Conservation (phyloP, 108 stramenopile genomes). For the Cyclotella choctawhatcheeana region DNA sequence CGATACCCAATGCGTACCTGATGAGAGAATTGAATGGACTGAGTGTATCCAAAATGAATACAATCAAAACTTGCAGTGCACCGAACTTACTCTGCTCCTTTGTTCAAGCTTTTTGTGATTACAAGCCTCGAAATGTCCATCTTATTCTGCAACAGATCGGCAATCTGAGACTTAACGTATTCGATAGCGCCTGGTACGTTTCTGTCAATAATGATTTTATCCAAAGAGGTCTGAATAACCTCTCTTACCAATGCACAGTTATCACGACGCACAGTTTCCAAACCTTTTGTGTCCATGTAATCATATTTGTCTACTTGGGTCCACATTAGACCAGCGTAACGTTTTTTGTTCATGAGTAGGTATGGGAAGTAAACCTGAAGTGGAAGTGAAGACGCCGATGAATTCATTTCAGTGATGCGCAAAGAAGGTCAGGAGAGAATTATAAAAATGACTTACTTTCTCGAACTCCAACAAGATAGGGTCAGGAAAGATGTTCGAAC, state of each 20-base stretch:
- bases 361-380: slow-evolving; percentile 94
- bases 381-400: neutral
- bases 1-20: slow-evolving; percentile 82
- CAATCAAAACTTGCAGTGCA: no score
- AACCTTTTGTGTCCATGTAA: slow-evolving; percentile 99
- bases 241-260: slow-evolving; percentile 98
- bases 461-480: slow-evolving; percentile 96
- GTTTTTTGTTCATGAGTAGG: slow-evolving; percentile 98
- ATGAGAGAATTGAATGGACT: neutral
- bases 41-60: no score
- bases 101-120: slow-evolving; percentile 98
- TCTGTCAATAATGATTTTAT: slow-evolving; percentile 96
- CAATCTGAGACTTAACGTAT: slow-evolving; percentile 93
- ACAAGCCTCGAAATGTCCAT: slow-evolving; percentile 98
- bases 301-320: slow-evolving; percentile 95
- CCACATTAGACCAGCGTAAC: slow-evolving; percentile 99
- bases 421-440: neutral
- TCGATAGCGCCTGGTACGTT: slow-evolving; percentile 90
- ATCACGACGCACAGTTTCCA: slow-evolving; percentile 99
- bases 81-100: slow-evolving; percentile 84
- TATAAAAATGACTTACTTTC: slow-evolving; percentile 61
- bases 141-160: slow-evolving; percentile 97
- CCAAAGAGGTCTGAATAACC: slow-evolving; percentile 95
- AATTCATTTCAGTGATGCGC: neutral
- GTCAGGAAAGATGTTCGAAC: slow-evolving; percentile 93